Conservation (phyloP, 495 filamentous ascomycete species). For the Xanthoparmelia taractica region DNA sequence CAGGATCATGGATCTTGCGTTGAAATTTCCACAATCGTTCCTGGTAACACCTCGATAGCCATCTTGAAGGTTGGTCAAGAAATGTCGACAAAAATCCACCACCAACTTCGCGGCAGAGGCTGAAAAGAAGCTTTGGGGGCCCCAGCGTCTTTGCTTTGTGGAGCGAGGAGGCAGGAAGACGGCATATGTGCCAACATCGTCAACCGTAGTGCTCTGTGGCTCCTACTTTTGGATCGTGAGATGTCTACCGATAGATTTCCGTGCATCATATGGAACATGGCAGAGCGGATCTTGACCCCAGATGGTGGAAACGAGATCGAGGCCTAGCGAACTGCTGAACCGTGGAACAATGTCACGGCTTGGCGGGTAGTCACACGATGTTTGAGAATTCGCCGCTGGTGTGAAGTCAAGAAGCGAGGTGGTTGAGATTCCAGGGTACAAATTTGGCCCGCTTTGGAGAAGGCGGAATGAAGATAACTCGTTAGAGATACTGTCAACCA, state of each 20-base stretch:
- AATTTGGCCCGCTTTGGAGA: neutral
- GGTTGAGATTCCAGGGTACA: neutral
- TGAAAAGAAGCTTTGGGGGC: neutral
- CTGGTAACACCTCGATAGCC: neutral
- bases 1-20: neutral
- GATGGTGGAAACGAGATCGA: neutral
- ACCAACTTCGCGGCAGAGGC: neutral
- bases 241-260: constrained; percentile 1
- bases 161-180: constrained; percentile 2
- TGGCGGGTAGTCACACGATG: neutral
- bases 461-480: neutral
- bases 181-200: neutral
- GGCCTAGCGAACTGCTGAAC: neutral
- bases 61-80: neutral
- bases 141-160: neutral
- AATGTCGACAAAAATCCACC: neutral
- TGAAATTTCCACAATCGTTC: neutral
- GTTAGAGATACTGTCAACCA: neutral
- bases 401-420: constrained; percentile 10
- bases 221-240: neutral
- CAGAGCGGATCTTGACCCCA: constrained; percentile 1
- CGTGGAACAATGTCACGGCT: constrained; percentile 6
- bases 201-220: neutral
- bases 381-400: neutral
- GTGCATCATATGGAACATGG: constrained; percentile 5